These are phyloP conservation scores for Rhynchosporium secalis DNA, from an alignment of 2,329 filamentous ascomycete species.

Conservation along the genomic window DNA sequence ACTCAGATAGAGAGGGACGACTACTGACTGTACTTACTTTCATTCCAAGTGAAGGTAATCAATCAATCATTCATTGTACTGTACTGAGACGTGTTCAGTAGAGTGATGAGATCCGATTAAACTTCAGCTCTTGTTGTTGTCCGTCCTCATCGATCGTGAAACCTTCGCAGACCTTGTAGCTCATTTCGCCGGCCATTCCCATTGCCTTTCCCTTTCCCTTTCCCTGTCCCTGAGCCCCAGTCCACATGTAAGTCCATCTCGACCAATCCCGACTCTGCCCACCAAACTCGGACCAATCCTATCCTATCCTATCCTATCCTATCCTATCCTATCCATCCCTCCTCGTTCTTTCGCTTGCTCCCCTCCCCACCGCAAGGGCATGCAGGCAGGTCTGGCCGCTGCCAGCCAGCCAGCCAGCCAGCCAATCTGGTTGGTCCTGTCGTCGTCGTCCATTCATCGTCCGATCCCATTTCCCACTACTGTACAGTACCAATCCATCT, in stretches of 20 bases:
- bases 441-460: constrained; percentile 5
- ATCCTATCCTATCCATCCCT: too few species aligned
- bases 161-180: background rate
- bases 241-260: background rate
- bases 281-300: background rate
- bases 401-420: background rate
- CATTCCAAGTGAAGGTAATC: too few species aligned
- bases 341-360: too few species aligned
- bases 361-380: too few species aligned
- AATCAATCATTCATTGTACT: too few species aligned
- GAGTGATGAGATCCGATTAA: background rate
- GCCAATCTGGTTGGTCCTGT: background rate
- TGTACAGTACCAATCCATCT: too few species aligned
- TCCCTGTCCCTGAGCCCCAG: background rate
- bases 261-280: constrained; percentile 1
- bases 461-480: constrained; percentile 18
- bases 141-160: constrained; percentile 1
- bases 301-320: too few species aligned
- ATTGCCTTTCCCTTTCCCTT: background rate
- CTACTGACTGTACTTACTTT: too few species aligned
- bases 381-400: background rate
- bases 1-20: too few species aligned
- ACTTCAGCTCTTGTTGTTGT: background rate
- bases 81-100: background rate
- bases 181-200: constrained; percentile 10